Evolutionary conservation across 805 yeast genomes (phyloP), one percentile per base, ranked within the genome.

Genomic region (Metschnikowia dekortorum): DNA sequence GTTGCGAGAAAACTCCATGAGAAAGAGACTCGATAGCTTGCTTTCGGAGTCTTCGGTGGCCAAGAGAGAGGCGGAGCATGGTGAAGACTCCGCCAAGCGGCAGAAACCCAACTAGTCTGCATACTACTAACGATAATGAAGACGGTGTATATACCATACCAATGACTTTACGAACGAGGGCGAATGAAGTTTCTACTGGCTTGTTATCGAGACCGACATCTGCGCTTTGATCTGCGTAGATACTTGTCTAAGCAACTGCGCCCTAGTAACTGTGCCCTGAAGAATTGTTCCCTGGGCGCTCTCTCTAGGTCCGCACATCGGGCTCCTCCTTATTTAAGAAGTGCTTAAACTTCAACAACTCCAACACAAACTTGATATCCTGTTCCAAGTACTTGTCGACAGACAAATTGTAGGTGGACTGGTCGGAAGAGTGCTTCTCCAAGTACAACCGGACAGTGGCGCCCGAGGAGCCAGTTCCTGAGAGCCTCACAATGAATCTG

Each of bases 381-480:
- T 75, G 68, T 47, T 73, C 74, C 63, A 92, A 78, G 69, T 74
- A 92, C 43, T 83, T 84, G 58, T 86, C 86, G 10, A 90, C 92
- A 43, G 74, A 67, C 56, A 68, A 55, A 6, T 61, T 61, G 61
- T 78, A 80, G 38, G 76, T 76, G 16, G 79, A 54, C 46, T 68
- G 61, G 62, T 89, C 94, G 43, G 68, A 59, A 28, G 87, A 82
- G 72, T 87, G 89, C 68, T 84, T 85, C 70, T 92, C 98, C 64
- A 92, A 73, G 71, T 92, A 92, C 59, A 92, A 76, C 69, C 99
- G 82, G 53, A 94, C 90, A 6, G 99, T 92, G 18, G 99, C 98
- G 44, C 99, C 99, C 1, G 96, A 85, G 1, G 97, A 90, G 13
- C 99, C 99, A 2, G 99, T 92, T 50, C 99, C 99, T 0, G 97